phyloP scores from a whole-genome alignment of 2,329 filamentous ascomycete genomes.

The Cladosporium sp. region DNA sequence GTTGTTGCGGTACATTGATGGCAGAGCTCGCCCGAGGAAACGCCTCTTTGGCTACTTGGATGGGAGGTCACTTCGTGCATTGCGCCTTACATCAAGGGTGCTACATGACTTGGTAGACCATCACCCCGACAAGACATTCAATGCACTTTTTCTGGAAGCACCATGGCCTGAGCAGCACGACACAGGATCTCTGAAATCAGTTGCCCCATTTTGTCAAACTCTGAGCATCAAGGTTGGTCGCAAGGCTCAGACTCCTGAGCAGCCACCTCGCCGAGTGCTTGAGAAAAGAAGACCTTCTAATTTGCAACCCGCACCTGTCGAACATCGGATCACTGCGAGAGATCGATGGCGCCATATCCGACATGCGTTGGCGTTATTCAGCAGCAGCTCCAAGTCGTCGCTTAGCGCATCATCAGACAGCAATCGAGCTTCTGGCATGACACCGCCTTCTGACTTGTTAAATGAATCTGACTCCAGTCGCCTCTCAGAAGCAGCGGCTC shows the following conservation, averaged over 20 bases:
- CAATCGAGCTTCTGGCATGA: neutral
- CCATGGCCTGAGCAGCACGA: slow-evolving; percentile 10
- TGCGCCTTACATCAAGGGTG: slow-evolving; percentile 18
- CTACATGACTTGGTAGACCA: slow-evolving; percentile 17
- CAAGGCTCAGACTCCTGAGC: neutral
- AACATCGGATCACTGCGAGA: neutral
- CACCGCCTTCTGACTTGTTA: neutral
- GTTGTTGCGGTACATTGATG: slow-evolving; percentile 13
- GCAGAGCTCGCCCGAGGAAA: slow-evolving; percentile 11
- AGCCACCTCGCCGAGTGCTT: neutral
- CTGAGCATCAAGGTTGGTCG: slow-evolving; percentile 19
- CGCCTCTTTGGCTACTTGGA: slow-evolving; percentile 16
- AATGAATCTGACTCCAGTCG: neutral
- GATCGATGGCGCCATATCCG: neutral
- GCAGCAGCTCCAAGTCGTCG: neutral
- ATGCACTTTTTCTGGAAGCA: slow-evolving; percentile 15
- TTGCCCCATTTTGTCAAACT: slow-evolving; percentile 17
- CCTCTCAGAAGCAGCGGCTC: neutral
- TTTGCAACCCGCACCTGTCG: neutral
- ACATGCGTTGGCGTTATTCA: neutral
- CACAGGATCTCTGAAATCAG: slow-evolving; percentile 1
- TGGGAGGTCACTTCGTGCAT: slow-evolving; percentile 14
- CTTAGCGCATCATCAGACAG: neutral
- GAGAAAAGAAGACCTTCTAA: neutral
- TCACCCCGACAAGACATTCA: slow-evolving; percentile 15